Percentiles rank a stretch among this genome's conserved stretches.
These are phyloP conservation scores for Triticum timopheevii DNA, from an alignment of 176 grass and related monocot species.

Conservation along the genomic window DNA sequence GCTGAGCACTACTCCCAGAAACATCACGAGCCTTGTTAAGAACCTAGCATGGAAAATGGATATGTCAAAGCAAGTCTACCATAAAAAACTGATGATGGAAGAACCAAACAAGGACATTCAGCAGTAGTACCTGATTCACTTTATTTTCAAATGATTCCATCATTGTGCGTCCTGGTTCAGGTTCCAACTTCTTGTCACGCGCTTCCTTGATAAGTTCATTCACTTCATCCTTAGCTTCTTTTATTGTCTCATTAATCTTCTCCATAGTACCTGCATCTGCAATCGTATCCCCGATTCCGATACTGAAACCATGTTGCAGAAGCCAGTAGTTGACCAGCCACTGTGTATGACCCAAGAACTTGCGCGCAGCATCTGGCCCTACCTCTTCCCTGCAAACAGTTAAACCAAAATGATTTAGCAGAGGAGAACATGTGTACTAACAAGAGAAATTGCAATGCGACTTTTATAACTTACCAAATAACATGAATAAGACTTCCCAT, in stretches of 20 bases:
- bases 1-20: conserved; percentile 92
- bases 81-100: neutral
- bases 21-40: conserved; percentile 98
- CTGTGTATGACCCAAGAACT: conserved; percentile 94
- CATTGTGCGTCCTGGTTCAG: conserved; percentile 95
- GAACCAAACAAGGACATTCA: conserved; percentile 13
- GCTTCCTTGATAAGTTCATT: conserved; percentile 81
- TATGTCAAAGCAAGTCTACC: conserved; percentile 5
- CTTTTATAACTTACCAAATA: conserved; percentile 67
- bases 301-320: conserved; percentile 91
- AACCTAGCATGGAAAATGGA: conserved; percentile 52
- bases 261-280: conserved; percentile 91
- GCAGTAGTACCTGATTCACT: conserved; percentile 80
- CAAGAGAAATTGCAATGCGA: neutral
- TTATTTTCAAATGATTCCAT: conserved; percentile 96
- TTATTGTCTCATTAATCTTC: conserved; percentile 82
- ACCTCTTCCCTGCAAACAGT: conserved; percentile 85
- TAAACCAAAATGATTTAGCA: conserved; percentile 2
- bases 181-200: conserved; percentile 70
- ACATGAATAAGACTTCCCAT: conserved; percentile 93
- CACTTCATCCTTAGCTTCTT: conserved; percentile 78
- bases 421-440: neutral
- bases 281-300: conserved; percentile 98
- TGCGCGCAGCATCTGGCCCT: conserved; percentile 92
- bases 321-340: conserved; percentile 99